Conservation (phyloP, 2,329 filamentous ascomycete species). For the Stromatinia cepivora region DNA sequence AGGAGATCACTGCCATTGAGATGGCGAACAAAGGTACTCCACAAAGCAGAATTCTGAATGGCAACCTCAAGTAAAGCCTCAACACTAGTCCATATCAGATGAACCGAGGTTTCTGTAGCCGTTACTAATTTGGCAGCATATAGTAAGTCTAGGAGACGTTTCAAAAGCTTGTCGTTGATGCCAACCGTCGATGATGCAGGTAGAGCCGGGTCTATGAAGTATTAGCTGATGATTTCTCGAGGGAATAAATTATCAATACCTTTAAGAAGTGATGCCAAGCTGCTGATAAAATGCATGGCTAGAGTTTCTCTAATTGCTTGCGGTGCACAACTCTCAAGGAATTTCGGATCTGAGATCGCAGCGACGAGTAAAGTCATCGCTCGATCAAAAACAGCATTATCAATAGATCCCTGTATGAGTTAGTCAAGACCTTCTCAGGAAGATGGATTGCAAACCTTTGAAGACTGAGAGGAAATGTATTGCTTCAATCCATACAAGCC, state of each 20-base stretch:
- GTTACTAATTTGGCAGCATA: slow-evolving; percentile 30
- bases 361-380: slow-evolving; percentile 57
- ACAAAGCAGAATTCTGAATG: slow-evolving; percentile 48
- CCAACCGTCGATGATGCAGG: slow-evolving; percentile 41
- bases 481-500: slow-evolving; percentile 66
- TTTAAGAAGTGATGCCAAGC: slow-evolving; percentile 55
- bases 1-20: slow-evolving; percentile 44
- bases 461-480: slow-evolving; percentile 49
- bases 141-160: slow-evolving; percentile 40
- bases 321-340: slow-evolving; percentile 49
- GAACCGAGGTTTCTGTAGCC: slow-evolving; percentile 35
- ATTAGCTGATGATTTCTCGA: slow-evolving; percentile 30
- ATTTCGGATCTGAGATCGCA: slow-evolving; percentile 59
- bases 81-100: slow-evolving; percentile 47
- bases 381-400: slow-evolving; percentile 45
- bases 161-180: slow-evolving; percentile 41
- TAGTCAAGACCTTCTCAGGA: slow-evolving; percentile 17
- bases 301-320: slow-evolving; percentile 51
- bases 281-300: slow-evolving; percentile 56
- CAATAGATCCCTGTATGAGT: slow-evolving; percentile 30
- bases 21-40: slow-evolving; percentile 46
- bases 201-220: slow-evolving; percentile 42
- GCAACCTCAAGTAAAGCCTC: slow-evolving; percentile 52
- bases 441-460: slow-evolving; percentile 33
- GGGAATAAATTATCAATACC: slow-evolving; percentile 43